These are phyloP conservation scores for Pseudogymnoascus sp. DNA, from an alignment of 2,329 filamentous ascomycete genomes.

Conservation along the genomic window DNA sequence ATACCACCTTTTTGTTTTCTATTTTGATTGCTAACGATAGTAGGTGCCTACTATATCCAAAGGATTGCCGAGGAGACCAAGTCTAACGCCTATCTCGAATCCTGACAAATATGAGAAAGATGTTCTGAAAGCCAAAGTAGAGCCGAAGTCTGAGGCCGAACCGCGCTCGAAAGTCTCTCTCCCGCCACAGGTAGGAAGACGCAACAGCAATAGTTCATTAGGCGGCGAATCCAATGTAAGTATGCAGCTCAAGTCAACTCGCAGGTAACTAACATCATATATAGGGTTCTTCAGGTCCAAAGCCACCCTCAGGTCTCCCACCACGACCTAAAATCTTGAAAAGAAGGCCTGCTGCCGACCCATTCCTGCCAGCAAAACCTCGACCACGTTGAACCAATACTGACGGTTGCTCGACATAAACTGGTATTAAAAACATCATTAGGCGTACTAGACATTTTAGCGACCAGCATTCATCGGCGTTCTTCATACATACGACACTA, in stretches of 20 bases:
- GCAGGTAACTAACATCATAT: not conserved
- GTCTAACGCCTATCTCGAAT: not conserved
- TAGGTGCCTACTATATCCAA: not conserved
- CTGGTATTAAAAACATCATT: not conserved
- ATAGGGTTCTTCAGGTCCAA: not conserved
- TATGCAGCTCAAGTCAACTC: not conserved
- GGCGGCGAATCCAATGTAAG: not conserved
- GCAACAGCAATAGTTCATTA: not conserved
- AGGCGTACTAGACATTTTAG: constrained; percentile 1
- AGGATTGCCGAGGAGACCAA: not conserved
- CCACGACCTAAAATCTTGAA: not conserved
- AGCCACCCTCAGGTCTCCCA: not conserved
- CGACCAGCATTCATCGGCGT: not conserved
- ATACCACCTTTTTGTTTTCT: not conserved
- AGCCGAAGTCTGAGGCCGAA: constrained; percentile 2
- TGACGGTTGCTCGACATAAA: not conserved
- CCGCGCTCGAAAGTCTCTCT: not conserved
- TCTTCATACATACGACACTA: not conserved
- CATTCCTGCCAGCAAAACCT: constrained; percentile 1
- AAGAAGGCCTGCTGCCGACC: not conserved
- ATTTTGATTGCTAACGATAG: not conserved
- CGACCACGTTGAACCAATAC: not conserved
- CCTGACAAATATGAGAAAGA: not conserved
- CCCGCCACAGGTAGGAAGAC: not conserved
- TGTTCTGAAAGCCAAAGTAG: not conserved